phyloP scores from a whole-genome alignment of 2,329 filamentous ascomycete genomes.

The Gremmenia infestans region DNA sequence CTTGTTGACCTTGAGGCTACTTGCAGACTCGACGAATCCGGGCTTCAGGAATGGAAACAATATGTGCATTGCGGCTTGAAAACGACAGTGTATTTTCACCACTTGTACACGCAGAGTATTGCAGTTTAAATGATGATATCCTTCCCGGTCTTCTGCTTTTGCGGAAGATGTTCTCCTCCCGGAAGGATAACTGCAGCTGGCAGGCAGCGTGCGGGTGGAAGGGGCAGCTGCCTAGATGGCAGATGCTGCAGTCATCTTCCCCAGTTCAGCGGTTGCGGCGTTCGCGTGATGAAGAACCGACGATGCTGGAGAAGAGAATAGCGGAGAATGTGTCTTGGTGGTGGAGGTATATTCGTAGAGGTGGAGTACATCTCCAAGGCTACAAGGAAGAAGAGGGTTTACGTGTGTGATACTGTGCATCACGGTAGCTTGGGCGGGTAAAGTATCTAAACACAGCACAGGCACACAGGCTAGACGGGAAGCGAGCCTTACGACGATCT shows the following conservation, averaged over 20 bases:
- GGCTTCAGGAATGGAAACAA: not conserved
- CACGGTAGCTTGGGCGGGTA: not conserved
- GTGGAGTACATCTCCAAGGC: not conserved
- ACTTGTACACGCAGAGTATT: not conserved
- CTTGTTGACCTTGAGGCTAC: not conserved
- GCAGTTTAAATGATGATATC: not conserved
- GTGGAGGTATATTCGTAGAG: not conserved
- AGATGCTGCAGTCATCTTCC: not conserved
- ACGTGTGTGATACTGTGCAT: not conserved
- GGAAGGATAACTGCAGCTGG: not conserved
- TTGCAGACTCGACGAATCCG: not conserved
- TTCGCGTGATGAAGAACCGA: not conserved
- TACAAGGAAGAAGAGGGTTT: not conserved
- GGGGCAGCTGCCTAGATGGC: not conserved
- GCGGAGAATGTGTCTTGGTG: not conserved
- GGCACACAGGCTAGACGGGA: too few species aligned
- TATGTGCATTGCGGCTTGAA: not conserved
- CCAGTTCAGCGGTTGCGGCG: not conserved
- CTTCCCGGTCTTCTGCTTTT: not conserved
- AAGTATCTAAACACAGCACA: not conserved
- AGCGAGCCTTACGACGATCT: too few species aligned
- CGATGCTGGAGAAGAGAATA: not conserved
- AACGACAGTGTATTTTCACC: not conserved
- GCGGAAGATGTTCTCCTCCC: not conserved
- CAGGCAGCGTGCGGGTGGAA: not conserved